These are phyloP conservation scores for Pinus albicaulis DNA, from an alignment of 75 land plant species.

Conservation along the genomic window DNA sequence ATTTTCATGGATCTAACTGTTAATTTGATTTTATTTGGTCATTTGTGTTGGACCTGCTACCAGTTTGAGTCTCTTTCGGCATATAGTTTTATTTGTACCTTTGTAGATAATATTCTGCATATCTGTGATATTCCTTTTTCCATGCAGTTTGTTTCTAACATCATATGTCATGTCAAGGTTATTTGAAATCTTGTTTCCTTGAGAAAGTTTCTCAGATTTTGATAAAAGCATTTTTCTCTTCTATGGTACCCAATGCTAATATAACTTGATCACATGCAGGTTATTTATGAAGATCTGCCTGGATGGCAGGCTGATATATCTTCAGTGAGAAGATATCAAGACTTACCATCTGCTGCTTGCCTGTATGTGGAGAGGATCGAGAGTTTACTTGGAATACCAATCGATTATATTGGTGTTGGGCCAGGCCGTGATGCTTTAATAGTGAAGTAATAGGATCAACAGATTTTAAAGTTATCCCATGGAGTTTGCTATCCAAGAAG, in stretches of 20 bases:
- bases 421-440: slow-evolving; percentile 98
- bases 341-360: slow-evolving; percentile 78
- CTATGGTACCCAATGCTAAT: not conserved
- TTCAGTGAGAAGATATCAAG: slow-evolving; percentile 57
- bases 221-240: not conserved
- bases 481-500: too few relatives aligned
- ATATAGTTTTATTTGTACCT: too few relatives aligned
- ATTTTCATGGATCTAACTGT: too few relatives aligned
- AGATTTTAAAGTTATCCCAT: too few relatives aligned
- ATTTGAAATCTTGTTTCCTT: too few relatives aligned
- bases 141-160: too few relatives aligned
- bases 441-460: not conserved
- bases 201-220: not conserved
- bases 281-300: slow-evolving; percentile 80
- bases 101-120: too few relatives aligned
- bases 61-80: too few relatives aligned
- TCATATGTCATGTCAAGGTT: too few relatives aligned
- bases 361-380: slow-evolving; percentile 84
- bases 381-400: slow-evolving; percentile 76
- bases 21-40: too few relatives aligned
- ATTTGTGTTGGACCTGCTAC: too few relatives aligned
- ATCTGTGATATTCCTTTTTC: too few relatives aligned
- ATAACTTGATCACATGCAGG: slow-evolving; percentile 33
- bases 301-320: slow-evolving; percentile 92
- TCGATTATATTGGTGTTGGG: slow-evolving; percentile 91